phyloP scores from a whole-genome alignment of 2,329 filamentous ascomycete species.

The Cladobotryum mycophilum region DNA sequence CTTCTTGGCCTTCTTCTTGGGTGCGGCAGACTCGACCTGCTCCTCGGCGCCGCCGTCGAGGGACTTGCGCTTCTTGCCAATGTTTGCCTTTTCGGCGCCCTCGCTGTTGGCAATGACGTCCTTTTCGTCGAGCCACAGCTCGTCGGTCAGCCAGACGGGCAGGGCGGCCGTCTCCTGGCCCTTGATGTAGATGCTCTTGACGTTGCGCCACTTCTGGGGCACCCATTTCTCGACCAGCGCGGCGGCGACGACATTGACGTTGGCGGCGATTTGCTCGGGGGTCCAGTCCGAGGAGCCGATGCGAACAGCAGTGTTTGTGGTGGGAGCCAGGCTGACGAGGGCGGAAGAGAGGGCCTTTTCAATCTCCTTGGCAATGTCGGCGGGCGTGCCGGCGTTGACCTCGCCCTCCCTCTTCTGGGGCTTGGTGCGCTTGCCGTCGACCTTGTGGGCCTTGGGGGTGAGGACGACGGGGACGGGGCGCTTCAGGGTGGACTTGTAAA shows the following conservation, averaged over 20 bases:
- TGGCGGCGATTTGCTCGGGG: constrained; percentile 70
- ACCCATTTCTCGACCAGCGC: constrained; percentile 73
- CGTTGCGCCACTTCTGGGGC: constrained; percentile 79
- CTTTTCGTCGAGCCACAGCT: constrained; percentile 78
- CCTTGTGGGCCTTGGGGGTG: constrained; percentile 54
- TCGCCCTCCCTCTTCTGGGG: constrained; percentile 45
- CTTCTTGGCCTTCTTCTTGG: constrained; percentile 34
- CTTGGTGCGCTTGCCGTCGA: constrained; percentile 52
- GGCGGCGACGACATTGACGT: constrained; percentile 65
- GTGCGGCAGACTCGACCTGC: constrained; percentile 37
- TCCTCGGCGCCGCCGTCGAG: constrained; percentile 31
- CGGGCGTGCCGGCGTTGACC: constrained; percentile 46
- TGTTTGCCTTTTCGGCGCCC: constrained; percentile 44
- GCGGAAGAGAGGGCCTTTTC: constrained; percentile 70
- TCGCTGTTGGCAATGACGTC: constrained; percentile 55
- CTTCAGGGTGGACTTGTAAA: constrained; percentile 80
- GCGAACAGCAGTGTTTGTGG: constrained; percentile 72
- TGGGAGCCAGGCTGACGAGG: constrained; percentile 71
- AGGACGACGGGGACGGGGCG: constrained; percentile 79
- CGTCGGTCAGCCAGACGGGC: constrained; percentile 89
- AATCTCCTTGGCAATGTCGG: constrained; percentile 73
- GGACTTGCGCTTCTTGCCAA: constrained; percentile 60
- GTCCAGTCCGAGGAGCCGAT: constrained; percentile 72
- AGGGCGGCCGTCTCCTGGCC: constrained; percentile 79
- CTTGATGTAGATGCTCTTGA: constrained; percentile 84